These are phyloP conservation scores for Lactarius hatsudake DNA, from an alignment of 768 basidiomycete species.

Conservation along the genomic window DNA sequence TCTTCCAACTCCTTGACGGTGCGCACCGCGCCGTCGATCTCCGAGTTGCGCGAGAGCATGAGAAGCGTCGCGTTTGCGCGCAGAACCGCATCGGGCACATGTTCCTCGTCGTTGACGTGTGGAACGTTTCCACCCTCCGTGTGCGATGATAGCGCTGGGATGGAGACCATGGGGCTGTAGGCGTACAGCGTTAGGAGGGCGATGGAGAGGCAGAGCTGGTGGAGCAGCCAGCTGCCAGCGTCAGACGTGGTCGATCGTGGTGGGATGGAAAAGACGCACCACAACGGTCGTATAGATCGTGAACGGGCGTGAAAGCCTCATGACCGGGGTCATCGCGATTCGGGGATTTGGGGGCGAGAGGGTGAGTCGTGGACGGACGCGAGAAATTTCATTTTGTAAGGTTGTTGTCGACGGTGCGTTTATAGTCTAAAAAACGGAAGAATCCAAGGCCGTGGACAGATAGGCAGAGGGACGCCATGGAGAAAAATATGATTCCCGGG, in stretches of 20 bases:
- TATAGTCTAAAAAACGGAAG: not conserved
- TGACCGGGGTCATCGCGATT: not conserved
- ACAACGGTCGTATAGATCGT: not conserved
- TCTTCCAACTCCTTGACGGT: constrained; percentile 81
- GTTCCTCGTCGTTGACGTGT: not conserved
- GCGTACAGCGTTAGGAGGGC: not conserved
- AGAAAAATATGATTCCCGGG: not conserved
- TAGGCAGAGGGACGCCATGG: not conserved
- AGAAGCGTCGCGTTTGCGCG: constrained; percentile 36
- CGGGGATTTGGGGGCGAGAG: not conserved
- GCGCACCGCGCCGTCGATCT: constrained; percentile 54
- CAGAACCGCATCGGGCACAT: not conserved
- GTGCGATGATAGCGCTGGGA: not conserved
- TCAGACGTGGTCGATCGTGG: not conserved
- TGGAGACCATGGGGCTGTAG: not conserved
- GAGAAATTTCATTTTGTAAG: not conserved
- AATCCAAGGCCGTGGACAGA: not conserved
- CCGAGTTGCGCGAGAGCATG: constrained; percentile 65
- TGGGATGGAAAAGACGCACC: not conserved
- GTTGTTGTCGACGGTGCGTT: not conserved
- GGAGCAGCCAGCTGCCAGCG: not conserved
- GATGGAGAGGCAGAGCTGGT: constrained; percentile 1
- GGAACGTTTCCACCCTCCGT: not conserved
- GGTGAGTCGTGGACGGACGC: too few relatives aligned
- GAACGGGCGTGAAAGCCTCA: not conserved